Evolutionary conservation across 306 rosid species (phyloP), one percentile per base, ranked within the genome.

Genomic region (Vigna hirtella): DNA sequence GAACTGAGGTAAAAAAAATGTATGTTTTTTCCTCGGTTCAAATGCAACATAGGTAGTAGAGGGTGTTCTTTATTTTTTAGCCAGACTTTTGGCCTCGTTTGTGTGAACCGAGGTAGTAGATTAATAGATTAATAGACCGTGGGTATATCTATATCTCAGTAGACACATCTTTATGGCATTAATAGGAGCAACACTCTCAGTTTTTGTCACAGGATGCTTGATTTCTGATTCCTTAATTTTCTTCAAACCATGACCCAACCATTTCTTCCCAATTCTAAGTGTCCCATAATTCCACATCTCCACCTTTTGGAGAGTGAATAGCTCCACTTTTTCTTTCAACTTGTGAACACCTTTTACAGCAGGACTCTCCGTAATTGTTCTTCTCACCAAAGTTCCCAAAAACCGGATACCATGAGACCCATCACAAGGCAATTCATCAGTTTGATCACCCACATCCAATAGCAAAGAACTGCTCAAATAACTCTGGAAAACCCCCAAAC

Each of bases 171-270:
- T 87, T 38, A 94, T 87, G 16, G 85, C 87, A 75, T 70, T 48
- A 34, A 90, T 67, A 11, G 98, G 98, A 78, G 96, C 96, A 76
- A 90, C 51, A 72, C 83, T 87, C 83, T 87, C 91, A 32, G 94
- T 28, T 28, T 30, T 30, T 10, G 72, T 73, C 7, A 84, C 7
- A 18, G 69, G 70, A 70, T 90, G 91, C 81, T 78, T 83, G 76
- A 94, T 90, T 85, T 94, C 98, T 4, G 97, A 94, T 79, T 92
- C 97, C 79, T 94, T 94, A 9, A 94, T 92, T 85, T 90, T 94
- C 90, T 90, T 92, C 86, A 94, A 86, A 85, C 93, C 98, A 85
- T 90, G 91, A 63, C 91, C 96, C 30, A 92, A 53, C 96, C 98
- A 94, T 82, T 94, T 94, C 91, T 88, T 94, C 70, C 98, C 98